Base-by-base conservation (phyloP, 345 rosid species). In the Eucalyptus erythrocorys region DNA sequence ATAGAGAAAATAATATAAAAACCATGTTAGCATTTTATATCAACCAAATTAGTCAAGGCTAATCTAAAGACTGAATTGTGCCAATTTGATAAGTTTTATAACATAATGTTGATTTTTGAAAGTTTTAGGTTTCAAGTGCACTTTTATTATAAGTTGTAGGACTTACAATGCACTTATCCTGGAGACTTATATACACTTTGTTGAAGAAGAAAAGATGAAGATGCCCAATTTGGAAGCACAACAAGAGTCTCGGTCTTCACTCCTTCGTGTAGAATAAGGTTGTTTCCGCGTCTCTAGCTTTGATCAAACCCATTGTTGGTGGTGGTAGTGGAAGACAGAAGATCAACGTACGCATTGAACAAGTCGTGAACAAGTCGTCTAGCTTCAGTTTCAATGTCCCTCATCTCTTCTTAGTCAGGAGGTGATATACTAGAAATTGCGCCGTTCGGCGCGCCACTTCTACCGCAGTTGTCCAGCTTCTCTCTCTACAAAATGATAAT, bases 361-460 rank as follows among this genome's bases (percentile, higher is more conserved):
- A 10, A 76, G 47, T 40, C 47, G 47, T 76, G 27, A 40, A 76
- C 84, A 10, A 76, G 47, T 40, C 47, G 47, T 21, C 43, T 55
- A 55, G 30, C 84, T 76, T 40, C 47, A 40, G 47, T 37, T 76
- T 76, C 84, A 40, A 40, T 14, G 37, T 64, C 76, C 34, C 40
- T n/a, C 76, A n/a, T 64, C 40, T 64, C 21, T n/a, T 64, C 21
- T 16, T 64, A 64, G 76, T n/a, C 76, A 64, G 15, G 40, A 32
- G 76, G 76, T 64, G 40, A 3, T 64, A 15, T 40, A 13, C 43
- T 40, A 11, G 84, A 2, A 12, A 76, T 76, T 40, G 47, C 84
- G 47, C 84, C 84, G 47, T 21, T 76, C 84, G 84, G 84, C 84
- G 84, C 84, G 84, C 84, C 84, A 76, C 40, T 40, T 76, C 84